These are phyloP conservation scores for Trifolium pratense DNA, from an alignment of 306 rosid species.

Conservation along the genomic window DNA sequence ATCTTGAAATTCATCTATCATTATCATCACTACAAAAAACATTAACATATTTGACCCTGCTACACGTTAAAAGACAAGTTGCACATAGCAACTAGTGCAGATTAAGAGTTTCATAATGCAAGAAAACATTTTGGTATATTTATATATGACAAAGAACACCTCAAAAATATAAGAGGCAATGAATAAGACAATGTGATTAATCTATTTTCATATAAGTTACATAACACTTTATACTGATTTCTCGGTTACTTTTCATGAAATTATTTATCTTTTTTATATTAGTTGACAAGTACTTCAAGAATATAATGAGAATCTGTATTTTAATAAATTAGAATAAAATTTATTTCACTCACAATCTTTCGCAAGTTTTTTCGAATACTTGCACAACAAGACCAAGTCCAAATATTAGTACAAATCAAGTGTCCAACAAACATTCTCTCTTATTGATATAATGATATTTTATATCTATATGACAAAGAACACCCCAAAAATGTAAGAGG, in stretches of 20 bases:
- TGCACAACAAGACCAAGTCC: too few species aligned
- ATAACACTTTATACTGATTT: too few species aligned
- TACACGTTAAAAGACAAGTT: background rate
- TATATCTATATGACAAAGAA: slow-evolving; percentile 26
- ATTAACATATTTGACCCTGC: background rate
- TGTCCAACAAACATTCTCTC: slow-evolving; percentile 29
- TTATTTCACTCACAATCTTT: too few species aligned
- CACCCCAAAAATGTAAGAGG: slow-evolving; percentile 30
- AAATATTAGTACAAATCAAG: background rate
- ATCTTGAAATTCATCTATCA: background rate
- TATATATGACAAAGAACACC: slow-evolving; percentile 26
- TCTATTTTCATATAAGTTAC: too few species aligned
- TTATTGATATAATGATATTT: slow-evolving; percentile 34
- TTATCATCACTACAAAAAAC: background rate
- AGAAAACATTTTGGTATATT: slow-evolving; percentile 32
- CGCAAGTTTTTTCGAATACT: too few species aligned
- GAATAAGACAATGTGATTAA: slow-evolving; percentile 15
- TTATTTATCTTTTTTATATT: too few species aligned
- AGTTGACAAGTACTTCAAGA: too few species aligned
- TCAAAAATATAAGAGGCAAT: slow-evolving; percentile 28
- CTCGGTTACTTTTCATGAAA: too few species aligned
- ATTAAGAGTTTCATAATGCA: slow-evolving; percentile 19
- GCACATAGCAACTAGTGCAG: background rate
- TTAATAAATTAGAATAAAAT: too few species aligned
- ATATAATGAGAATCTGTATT: too few species aligned